Conservation (phyloP, 2,329 filamentous ascomycete genomes). For the Alternaria metachromatica region DNA sequence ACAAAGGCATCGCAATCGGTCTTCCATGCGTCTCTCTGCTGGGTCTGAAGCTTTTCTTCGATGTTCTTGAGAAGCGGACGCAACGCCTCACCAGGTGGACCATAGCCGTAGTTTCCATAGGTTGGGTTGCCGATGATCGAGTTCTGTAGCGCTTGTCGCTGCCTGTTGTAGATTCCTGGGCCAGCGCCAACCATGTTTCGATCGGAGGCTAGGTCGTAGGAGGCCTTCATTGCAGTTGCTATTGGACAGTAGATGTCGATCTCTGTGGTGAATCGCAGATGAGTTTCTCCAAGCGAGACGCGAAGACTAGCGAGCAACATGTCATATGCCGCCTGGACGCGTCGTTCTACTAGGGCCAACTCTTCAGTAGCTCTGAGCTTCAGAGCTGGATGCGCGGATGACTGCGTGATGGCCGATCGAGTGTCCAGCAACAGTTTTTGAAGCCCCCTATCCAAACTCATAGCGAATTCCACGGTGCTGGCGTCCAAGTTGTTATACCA, state of each 20-base stretch:
- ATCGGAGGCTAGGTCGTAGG: not conserved
- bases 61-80: conserved; percentile 3
- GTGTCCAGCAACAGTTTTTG: not conserved
- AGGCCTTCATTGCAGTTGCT: conserved; percentile 9
- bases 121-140: not conserved
- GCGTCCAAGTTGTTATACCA: conserved; percentile 3
- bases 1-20: conserved; percentile 4
- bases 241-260: conserved; percentile 13
- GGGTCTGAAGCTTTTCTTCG: not conserved
- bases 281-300: not conserved
- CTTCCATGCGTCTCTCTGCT: conserved; percentile 1
- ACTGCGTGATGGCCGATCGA: not conserved
- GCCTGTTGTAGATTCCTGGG: conserved; percentile 2
- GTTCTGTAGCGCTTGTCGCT: not conserved
- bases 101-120: not conserved
- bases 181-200: not conserved
- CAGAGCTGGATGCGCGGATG: not conserved
- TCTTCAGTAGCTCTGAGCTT: conserved; percentile 4
- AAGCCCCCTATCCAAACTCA: not conserved
- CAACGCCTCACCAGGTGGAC: not conserved
- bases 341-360: not conserved
- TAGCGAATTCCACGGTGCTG: not conserved
- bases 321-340: not conserved
- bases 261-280: conserved; percentile 13
- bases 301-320: not conserved